Evolutionary conservation across 2,329 filamentous ascomycete species (phyloP).

Genomic region (Ophiocordyceps robertsii): DNA sequence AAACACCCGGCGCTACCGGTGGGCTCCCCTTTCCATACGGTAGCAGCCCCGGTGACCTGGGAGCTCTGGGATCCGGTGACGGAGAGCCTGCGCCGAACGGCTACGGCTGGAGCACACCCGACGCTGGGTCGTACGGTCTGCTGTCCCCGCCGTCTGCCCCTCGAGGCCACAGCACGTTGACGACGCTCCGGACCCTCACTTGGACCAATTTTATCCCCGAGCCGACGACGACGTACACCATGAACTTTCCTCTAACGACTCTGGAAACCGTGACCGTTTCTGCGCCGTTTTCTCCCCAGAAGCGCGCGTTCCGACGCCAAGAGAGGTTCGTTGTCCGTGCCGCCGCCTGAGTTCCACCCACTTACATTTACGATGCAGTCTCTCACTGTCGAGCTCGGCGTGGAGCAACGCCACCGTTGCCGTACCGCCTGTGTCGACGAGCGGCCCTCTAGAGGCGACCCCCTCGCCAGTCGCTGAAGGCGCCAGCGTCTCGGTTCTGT

Average conservation of each 20-base stretch:
- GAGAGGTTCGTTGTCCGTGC: slow-evolving; percentile 10
- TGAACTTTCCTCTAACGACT: slow-evolving; percentile 24
- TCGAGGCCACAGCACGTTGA: slow-evolving; percentile 4
- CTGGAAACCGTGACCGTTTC: slow-evolving; percentile 19
- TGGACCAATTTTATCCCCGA: slow-evolving; percentile 25
- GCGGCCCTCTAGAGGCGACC: slow-evolving; percentile 6
- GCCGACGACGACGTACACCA: slow-evolving; percentile 24
- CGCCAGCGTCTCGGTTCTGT: background rate
- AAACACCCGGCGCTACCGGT: slow-evolving; percentile 10
- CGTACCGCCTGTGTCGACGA: slow-evolving; percentile 6
- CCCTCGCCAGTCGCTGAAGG: background rate
- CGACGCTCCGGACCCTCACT: slow-evolving; percentile 19
- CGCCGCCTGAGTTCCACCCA: background rate
- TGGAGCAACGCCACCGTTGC: slow-evolving; percentile 19
- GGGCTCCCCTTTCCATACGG: slow-evolving; percentile 7
- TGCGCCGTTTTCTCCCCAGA: slow-evolving; percentile 2
- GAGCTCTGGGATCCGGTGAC: slow-evolving; percentile 4
- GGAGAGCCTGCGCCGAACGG: slow-evolving; percentile 5
- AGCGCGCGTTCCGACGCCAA: slow-evolving; percentile 15
- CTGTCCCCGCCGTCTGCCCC: slow-evolving; percentile 9
- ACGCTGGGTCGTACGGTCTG: slow-evolving; percentile 9
- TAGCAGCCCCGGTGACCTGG: slow-evolving; percentile 5
- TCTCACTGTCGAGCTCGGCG: slow-evolving; percentile 2
- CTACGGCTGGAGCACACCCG: slow-evolving; percentile 11
- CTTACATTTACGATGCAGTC: slow-evolving; percentile 6